phyloP scores from a whole-genome alignment of 2,329 filamentous ascomycete genomes.

The Apiospora pterosperma region DNA sequence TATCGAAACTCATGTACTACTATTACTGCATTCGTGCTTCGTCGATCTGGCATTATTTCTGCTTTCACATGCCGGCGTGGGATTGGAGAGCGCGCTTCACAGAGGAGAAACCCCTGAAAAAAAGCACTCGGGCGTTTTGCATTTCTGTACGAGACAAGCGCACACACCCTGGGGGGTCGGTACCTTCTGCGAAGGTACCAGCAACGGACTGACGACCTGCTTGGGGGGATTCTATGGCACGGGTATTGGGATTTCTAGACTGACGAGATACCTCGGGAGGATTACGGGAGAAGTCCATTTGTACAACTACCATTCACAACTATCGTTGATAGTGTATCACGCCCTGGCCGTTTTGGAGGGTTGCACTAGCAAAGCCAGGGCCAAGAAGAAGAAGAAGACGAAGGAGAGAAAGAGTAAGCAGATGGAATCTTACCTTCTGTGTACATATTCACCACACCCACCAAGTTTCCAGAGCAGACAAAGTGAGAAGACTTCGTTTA shows the following conservation, averaged over 20 bases:
- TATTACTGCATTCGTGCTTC: background rate
- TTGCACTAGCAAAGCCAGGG: background rate
- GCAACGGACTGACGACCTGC: background rate
- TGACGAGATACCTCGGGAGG: background rate
- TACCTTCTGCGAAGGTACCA: conserved; percentile 3
- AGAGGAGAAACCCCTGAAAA: background rate
- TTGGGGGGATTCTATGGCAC: background rate
- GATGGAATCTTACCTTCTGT: background rate
- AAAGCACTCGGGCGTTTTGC: background rate
- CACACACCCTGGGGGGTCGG: background rate
- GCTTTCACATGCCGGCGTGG: background rate
- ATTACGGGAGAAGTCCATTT: background rate
- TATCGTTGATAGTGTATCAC: conserved; percentile 2
- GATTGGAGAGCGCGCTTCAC: background rate
- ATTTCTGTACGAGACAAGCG: background rate
- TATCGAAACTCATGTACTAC: conserved; percentile 9
- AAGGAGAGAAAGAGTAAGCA: background rate
- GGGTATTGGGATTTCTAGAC: background rate
- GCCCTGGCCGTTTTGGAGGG: background rate
- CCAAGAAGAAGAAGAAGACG: background rate
- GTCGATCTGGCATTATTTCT: background rate
- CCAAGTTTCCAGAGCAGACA: background rate
- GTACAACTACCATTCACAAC: conserved; percentile 5
- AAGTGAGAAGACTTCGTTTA: background rate
- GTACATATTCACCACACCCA: background rate